Percentiles rank a stretch among this genome's conserved stretches.
phyloP scores from a whole-genome alignment of 441 rosid species.

The Dalechampia spathulata region DNA sequence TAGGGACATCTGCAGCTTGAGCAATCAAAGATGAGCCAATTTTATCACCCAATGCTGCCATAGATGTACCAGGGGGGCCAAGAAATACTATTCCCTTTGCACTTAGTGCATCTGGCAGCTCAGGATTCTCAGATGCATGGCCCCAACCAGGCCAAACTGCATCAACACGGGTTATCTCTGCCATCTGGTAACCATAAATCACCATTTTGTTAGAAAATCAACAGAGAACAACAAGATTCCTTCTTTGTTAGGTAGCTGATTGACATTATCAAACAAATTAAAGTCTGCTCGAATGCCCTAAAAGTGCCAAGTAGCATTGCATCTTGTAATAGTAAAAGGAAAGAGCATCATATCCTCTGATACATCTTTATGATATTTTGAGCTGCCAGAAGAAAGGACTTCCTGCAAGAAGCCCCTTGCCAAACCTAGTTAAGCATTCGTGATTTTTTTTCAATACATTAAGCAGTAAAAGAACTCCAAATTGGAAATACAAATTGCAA shows the following conservation, averaged over 20 bases:
- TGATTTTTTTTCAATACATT: not conserved
- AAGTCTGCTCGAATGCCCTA: slow-evolving; percentile 8
- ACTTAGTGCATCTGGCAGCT: slow-evolving; percentile 87
- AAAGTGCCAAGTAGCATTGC: not conserved
- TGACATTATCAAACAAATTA: slow-evolving; percentile 1
- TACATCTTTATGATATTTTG: slow-evolving; percentile 9
- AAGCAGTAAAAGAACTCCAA: slow-evolving; percentile 11
- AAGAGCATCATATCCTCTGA: not conserved
- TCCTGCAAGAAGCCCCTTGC: not conserved
- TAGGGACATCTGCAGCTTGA: slow-evolving; percentile 98
- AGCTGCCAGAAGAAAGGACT: slow-evolving; percentile 9
- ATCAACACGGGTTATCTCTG: slow-evolving; percentile 94
- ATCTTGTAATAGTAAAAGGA: not conserved
- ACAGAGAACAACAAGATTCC: not conserved
- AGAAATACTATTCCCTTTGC: slow-evolving; percentile 90
- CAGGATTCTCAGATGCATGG: slow-evolving; percentile 99
- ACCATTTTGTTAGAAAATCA: slow-evolving; percentile 10
- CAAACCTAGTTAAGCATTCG: not conserved
- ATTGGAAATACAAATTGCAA: not conserved
- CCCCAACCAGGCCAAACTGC: slow-evolving; percentile 99
- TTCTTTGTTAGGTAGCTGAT: slow-evolving; percentile 6
- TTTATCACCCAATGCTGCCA: slow-evolving; percentile 99
- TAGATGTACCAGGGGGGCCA: slow-evolving; percentile 88
- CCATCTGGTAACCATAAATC: slow-evolving; percentile 58
- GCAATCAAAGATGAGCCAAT: slow-evolving; percentile 99